Evolutionary conservation across 768 basidiomycete species (phyloP), one percentile per base, ranked within the genome.

Genomic region (Pisolithus marmoratus): DNA sequence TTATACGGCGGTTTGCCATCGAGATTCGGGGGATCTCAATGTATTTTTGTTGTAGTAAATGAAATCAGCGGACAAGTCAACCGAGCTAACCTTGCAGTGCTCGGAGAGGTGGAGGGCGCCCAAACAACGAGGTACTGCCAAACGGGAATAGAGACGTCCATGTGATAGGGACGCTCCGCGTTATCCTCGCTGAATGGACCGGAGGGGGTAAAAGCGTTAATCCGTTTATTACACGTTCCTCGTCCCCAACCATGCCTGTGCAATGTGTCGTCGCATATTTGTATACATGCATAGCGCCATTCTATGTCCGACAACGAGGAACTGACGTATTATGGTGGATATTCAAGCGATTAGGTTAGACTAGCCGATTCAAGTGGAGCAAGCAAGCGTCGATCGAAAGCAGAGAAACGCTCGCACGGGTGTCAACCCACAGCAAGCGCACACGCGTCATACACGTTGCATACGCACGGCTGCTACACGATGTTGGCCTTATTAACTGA

Each of bases 151-250:
- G 5, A 12, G 5, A 5, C 15, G 14, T 34, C 14, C 34, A 34
- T 22, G 42, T 29, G 26, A 27, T 45, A n/a, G 26, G 14, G 8
- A 29, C 11, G 29, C 29, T 34, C 43, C 43, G 43, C 24, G 4
- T 14, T 45, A 45, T 45, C 43, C 43, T 45, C 26, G 43, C 43
- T 43, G 20, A 26, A 9, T 43, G 20, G 23, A 24, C 42, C 11
- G 23, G 14, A 26, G 43, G 43, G 29, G 43, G 43, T 45, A 45
- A 45, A 45, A 45, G 43, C 43, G 43, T 45, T 45, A 45, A 45
- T 45, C 43, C 43, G 43, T 27, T 34, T 34, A 34, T 34, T 34
- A 34, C 14, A 12, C 34, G 34, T 34, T 34, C 34, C 34, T 34
- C 11, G 34, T 34, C 11, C 34, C 34, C 34, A 15, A 34, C 34